phyloP scores from a whole-genome alignment of 352 stramenopile species.

The Pythium volutum region DNA sequence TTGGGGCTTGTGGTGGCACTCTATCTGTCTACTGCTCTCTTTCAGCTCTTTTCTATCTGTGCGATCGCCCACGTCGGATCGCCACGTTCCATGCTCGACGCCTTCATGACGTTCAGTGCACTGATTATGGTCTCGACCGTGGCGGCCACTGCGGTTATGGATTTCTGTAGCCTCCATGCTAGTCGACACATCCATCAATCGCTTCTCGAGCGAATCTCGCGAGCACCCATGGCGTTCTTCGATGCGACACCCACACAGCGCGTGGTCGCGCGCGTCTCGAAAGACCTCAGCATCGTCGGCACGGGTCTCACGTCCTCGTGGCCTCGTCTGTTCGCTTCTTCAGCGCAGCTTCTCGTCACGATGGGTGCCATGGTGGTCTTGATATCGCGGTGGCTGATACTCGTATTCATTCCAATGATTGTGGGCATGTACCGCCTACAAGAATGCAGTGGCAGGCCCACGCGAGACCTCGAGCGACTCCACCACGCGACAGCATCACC shows the following conservation, averaged over 20 bases:
- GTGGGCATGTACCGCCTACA: conserved; percentile 53
- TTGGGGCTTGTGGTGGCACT: conserved; percentile 32
- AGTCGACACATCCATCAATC: conserved; percentile 46
- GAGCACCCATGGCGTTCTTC: conserved; percentile 72
- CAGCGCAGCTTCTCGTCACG: conserved; percentile 34
- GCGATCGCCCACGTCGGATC: background rate
- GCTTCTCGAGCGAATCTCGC: conserved; percentile 55
- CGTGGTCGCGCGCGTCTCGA: conserved; percentile 68
- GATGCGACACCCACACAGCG: conserved; percentile 70
- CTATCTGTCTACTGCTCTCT: background rate
- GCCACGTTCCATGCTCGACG: conserved; percentile 44
- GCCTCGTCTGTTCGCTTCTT: conserved; percentile 23
- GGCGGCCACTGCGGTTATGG: conserved; percentile 24
- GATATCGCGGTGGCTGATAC: conserved; percentile 35
- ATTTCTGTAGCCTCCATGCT: conserved; percentile 49
- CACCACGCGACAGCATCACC: conserved; percentile 89
- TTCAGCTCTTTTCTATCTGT: conserved; percentile 1
- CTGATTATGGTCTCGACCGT: conserved; percentile 25
- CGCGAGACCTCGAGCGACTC: conserved; percentile 92
- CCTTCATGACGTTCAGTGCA: conserved; percentile 70
- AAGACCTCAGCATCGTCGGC: conserved; percentile 67
- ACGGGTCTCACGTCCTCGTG: conserved; percentile 49
- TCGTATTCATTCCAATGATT: conserved; percentile 61
- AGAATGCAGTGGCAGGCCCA: conserved; percentile 90
- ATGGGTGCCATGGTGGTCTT: conserved; percentile 1